Percentiles rank a stretch among this genome's conserved stretches.
Evolutionary conservation across 164 flowering plant genomes (phyloP).

Genomic region (Dillenia turbinata): DNA sequence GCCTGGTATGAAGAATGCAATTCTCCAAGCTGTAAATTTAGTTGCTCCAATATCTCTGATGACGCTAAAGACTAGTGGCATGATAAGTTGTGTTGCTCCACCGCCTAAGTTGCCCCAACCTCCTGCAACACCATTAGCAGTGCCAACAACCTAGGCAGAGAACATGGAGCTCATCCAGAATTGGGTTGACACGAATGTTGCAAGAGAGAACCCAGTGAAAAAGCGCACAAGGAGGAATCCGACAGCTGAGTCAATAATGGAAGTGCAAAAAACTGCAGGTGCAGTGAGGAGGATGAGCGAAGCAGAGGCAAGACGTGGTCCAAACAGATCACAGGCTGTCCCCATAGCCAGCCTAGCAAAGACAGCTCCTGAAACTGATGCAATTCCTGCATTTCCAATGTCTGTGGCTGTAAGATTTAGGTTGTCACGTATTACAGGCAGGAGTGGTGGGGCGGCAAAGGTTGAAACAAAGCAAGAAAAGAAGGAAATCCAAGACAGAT

Average conservation of each 20-base stretch:
- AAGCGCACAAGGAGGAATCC: constrained; percentile 68
- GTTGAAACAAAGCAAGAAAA: constrained; percentile 78
- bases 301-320: constrained; percentile 79
- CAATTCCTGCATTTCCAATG: constrained; percentile 87
- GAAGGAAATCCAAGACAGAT: constrained; percentile 81
- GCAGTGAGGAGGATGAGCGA: constrained; percentile 58
- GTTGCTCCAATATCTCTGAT: constrained; percentile 39
- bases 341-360: constrained; percentile 84
- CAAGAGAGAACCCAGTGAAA: constrained; percentile 75
- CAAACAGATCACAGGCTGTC: constrained; percentile 72
- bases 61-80: constrained; percentile 62
- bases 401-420: constrained; percentile 71
- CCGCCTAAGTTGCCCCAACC: constrained; percentile 98
- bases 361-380: constrained; percentile 81
- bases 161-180: constrained; percentile 98
- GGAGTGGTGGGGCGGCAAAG: constrained; percentile 80
- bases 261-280: constrained; percentile 60
- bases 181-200: constrained; percentile 82
- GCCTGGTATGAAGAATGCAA: constrained; percentile 81
- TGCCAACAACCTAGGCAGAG: constrained; percentile 52
- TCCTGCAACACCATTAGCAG: constrained; percentile 70
- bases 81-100: constrained; percentile 82
- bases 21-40: constrained; percentile 74
- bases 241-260: constrained; percentile 33
- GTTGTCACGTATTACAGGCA: constrained; percentile 78